These are phyloP conservation scores for Conoideocrella luteorostrata DNA, from an alignment of 2,329 filamentous ascomycete genomes.

Conservation along the genomic window DNA sequence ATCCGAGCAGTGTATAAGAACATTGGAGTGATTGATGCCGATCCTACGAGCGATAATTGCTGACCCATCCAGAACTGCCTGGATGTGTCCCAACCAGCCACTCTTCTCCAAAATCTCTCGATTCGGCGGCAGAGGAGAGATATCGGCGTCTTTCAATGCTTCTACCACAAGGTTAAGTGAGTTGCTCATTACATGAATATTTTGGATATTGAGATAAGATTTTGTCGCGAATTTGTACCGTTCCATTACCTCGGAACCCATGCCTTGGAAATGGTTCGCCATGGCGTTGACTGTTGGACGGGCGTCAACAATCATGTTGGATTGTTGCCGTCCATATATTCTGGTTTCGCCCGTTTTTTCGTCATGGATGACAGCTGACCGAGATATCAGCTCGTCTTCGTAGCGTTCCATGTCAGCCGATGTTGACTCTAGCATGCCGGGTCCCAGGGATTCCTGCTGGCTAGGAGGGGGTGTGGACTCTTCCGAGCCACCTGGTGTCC, in stretches of 20 bases:
- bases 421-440: constrained; percentile 37
- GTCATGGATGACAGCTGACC: constrained; percentile 38
- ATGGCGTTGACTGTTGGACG: constrained; percentile 90
- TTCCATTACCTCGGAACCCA: constrained; percentile 96
- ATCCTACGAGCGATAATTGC: constrained; percentile 80
- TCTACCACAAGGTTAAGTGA: constrained; percentile 85
- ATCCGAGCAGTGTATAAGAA: constrained; percentile 95
- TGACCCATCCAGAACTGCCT: constrained; percentile 75
- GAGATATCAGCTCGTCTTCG: constrained; percentile 60
- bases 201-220: constrained; percentile 90
- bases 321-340: constrained; percentile 87
- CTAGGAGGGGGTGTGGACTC: constrained; percentile 34
- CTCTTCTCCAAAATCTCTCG: constrained; percentile 75
- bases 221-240: constrained; percentile 91
- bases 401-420: constrained; percentile 56
- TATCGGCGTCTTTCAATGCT: constrained; percentile 85
- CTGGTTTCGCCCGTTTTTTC: constrained; percentile 55
- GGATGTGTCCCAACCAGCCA: constrained; percentile 86
- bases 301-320: constrained; percentile 92
- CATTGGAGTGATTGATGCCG: constrained; percentile 87
- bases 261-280: constrained; percentile 87
- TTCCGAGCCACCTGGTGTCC: constrained; percentile 26
- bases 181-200: constrained; percentile 96
- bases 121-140: constrained; percentile 75
- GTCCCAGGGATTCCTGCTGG: constrained; percentile 41